These are phyloP conservation scores for Parathielavia appendiculata DNA, from an alignment of 495 filamentous ascomycete genomes.

Conservation along the genomic window DNA sequence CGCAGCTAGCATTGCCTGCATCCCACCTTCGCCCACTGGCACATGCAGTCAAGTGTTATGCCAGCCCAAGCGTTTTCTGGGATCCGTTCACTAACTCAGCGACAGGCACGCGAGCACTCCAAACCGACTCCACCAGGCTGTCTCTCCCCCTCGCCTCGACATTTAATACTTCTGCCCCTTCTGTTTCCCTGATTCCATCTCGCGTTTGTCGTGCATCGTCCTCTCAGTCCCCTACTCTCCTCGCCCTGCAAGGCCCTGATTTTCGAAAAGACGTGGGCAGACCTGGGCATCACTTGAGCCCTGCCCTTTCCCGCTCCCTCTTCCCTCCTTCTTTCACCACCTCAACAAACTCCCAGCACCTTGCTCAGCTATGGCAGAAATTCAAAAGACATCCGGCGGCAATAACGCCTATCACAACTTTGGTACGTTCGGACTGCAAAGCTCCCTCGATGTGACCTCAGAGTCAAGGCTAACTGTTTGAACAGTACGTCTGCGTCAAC, in stretches of 20 bases:
- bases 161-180: neutral
- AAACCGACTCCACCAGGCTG: neutral
- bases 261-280: too few species aligned
- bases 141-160: neutral
- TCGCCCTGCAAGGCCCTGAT: too few species aligned
- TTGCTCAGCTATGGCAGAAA: slow-evolving; percentile 15
- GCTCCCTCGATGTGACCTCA: too few species aligned
- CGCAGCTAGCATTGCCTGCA: too few species aligned
- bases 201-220: neutral
- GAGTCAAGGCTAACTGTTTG: too few species aligned
- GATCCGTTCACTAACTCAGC: neutral
- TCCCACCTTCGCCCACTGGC: too few species aligned
- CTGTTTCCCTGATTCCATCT: neutral
- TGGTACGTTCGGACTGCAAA: neutral
- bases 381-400: slow-evolving; percentile 52
- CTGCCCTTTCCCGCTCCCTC: neutral
- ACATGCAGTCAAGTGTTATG: neutral
- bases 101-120: neutral
- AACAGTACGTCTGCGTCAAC: neutral
- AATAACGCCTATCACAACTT: slow-evolving; percentile 66
- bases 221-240: neutral
- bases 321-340: neutral
- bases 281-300: too few species aligned
- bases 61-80: too few species aligned
- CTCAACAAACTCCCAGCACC: neutral